These are phyloP conservation scores for Encephalitozoon cuniculi DNA, from an alignment of 371 early-diverging fungal species.

Conservation along the genomic window DNA sequence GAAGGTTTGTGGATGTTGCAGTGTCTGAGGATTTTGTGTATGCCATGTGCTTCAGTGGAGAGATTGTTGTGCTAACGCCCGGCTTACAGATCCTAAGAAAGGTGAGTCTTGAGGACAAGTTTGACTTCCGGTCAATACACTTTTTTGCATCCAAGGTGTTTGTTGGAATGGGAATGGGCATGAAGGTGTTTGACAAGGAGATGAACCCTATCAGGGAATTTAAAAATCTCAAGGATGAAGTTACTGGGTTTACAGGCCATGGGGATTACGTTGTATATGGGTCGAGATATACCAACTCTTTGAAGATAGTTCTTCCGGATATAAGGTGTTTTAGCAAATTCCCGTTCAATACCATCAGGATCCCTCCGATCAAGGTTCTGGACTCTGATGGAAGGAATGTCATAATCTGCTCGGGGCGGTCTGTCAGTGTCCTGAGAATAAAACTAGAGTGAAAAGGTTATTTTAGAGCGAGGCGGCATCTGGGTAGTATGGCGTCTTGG, in stretches of 20 bases:
- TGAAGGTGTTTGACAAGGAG: constrained; percentile 16
- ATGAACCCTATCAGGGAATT: constrained; percentile 14
- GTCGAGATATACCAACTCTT: neutral
- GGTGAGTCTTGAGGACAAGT: constrained; percentile 1
- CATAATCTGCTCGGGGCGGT: neutral
- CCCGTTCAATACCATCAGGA: constrained; percentile 26
- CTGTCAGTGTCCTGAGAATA: neutral
- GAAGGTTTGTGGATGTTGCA: neutral
- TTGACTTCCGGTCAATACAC: constrained; percentile 28
- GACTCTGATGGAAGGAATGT: constrained; percentile 14
- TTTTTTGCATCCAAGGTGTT: neutral
- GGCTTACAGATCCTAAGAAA: neutral
- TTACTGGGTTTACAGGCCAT: neutral
- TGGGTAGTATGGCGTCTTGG: too few relatives aligned
- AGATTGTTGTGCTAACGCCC: constrained; percentile 14
- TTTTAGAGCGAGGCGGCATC: too few relatives aligned
- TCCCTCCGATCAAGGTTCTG: constrained; percentile 7
- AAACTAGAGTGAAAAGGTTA: constrained; percentile 65
- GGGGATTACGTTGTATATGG: constrained; percentile 12
- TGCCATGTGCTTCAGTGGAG: constrained; percentile 15
- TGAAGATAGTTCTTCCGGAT: constrained; percentile 27
- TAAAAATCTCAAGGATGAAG: neutral
- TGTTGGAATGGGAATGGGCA: constrained; percentile 17
- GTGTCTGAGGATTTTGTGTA: neutral
- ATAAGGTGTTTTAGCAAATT: constrained; percentile 27